These are phyloP conservation scores for Fusarium torulosum DNA, from an alignment of 2,329 filamentous ascomycete genomes.

Conservation along the genomic window DNA sequence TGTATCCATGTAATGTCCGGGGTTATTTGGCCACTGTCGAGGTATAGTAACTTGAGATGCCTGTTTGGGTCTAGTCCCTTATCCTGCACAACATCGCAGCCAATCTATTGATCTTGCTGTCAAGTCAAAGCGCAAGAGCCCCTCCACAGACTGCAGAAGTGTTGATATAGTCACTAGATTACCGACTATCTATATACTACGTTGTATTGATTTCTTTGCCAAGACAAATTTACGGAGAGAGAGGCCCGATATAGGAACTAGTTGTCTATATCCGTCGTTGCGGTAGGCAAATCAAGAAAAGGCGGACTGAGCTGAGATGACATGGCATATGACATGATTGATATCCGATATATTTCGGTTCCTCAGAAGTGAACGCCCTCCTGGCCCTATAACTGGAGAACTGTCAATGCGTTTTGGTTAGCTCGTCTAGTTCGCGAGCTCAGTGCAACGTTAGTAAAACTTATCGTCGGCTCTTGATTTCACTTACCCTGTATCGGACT, in stretches of 20 bases:
- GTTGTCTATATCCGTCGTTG: background rate
- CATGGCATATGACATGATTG: background rate
- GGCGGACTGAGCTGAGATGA: background rate
- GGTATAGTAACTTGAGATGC: constrained; percentile 27
- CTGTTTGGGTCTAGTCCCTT: constrained; percentile 36
- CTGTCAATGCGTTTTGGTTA: background rate
- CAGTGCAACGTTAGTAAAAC: background rate
- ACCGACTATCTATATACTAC: background rate
- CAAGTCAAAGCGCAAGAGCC: constrained; percentile 17
- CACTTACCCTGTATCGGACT: background rate
- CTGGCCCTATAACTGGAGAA: background rate
- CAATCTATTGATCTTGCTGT: constrained; percentile 7
- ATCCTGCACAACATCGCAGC: constrained; percentile 10
- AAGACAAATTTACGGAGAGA: background rate
- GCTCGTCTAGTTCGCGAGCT: background rate
- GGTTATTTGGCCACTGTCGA: constrained; percentile 19
- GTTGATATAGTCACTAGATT: background rate
- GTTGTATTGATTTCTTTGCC: background rate
- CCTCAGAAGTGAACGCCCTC: background rate
- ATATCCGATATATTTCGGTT: background rate
- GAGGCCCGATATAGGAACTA: constrained; percentile 1
- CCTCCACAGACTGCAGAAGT: background rate
- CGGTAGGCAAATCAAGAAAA: background rate
- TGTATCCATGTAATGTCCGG: constrained; percentile 4
- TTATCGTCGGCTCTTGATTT: background rate